Evolutionary conservation across 805 yeast species (phyloP).

Genomic region (Vanderwaltozyma polyspora): DNA sequence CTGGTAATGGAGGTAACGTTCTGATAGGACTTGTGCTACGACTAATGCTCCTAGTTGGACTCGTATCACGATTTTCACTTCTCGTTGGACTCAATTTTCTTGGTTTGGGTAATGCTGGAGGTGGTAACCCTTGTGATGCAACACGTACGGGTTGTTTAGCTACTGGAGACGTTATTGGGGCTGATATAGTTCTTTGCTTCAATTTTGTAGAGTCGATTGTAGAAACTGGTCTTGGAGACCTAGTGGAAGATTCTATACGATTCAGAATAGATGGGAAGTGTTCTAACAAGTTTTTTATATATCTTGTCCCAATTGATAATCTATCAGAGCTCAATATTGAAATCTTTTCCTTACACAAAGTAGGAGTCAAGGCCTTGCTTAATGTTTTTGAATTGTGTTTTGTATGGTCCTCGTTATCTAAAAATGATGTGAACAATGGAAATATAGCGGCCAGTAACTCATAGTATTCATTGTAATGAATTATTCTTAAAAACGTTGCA

Average conservation of each 20-base stretch:
- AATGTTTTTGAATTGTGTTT: conserved; percentile 30
- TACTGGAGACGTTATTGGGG: conserved; percentile 3
- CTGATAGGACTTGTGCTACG: too few species aligned
- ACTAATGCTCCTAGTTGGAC: conserved; percentile 8
- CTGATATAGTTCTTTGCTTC: too few species aligned
- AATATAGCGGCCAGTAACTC: conserved; percentile 31
- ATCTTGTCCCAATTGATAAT: conserved; percentile 41
- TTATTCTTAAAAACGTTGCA: conserved; percentile 27
- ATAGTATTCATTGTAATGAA: conserved; percentile 25
- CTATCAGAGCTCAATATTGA: conserved; percentile 35
- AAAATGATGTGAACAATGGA: conserved; percentile 36
- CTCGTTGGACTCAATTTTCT: conserved; percentile 19
- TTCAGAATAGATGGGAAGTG: conserved; percentile 33
- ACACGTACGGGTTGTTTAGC: neutral
- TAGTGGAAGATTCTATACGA: conserved; percentile 6
- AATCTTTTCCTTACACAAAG: conserved; percentile 42
- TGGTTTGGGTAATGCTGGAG: conserved; percentile 21
- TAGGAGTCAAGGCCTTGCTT: conserved; percentile 40
- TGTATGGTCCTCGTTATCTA: conserved; percentile 30
- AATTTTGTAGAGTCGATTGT: too few species aligned
- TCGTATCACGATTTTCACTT: conserved; percentile 5
- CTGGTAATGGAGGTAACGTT: conserved; percentile 6
- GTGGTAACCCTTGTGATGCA: neutral
- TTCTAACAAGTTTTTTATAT: conserved; percentile 40
- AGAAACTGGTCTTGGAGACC: too few species aligned